Evolutionary conservation across 1,139 yeast species (phyloP).

Genomic region (Hanseniaspora sp.): DNA sequence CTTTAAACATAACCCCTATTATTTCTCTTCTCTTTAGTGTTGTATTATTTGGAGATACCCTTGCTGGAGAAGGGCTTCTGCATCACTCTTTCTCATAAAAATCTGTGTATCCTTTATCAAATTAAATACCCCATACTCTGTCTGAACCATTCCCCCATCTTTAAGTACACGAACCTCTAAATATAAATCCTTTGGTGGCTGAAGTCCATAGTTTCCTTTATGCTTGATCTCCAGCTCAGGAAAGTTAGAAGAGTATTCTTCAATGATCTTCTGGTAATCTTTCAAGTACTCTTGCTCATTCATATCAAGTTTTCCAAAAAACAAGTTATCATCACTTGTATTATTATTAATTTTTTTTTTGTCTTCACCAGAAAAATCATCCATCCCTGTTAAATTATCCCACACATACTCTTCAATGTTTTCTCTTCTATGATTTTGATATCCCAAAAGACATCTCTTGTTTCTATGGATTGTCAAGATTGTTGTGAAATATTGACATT

Average conservation of each 20-base stretch:
- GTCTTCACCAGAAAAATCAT: too few species aligned
- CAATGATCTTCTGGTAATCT: slow-evolving; percentile 57
- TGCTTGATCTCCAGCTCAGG: slow-evolving; percentile 85
- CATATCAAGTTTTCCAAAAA: slow-evolving; percentile 47
- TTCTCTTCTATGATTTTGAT: slow-evolving; percentile 60
- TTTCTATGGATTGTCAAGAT: slow-evolving; percentile 73
- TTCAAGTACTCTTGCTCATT: slow-evolving; percentile 71
- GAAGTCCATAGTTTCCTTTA: slow-evolving; percentile 36
- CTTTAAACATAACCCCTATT: too few species aligned
- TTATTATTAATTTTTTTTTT: slow-evolving; percentile 20
- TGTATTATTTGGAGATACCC: slow-evolving; percentile 60
- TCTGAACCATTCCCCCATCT: slow-evolving; percentile 94
- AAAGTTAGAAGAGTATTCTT: slow-evolving; percentile 64
- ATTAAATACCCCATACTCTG: slow-evolving; percentile 93
- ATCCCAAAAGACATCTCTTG: slow-evolving; percentile 78
- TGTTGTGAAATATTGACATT: slow-evolving; percentile 72
- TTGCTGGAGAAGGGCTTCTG: slow-evolving; percentile 84
- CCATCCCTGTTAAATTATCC: slow-evolving; percentile 30
- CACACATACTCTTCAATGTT: slow-evolving; percentile 62
- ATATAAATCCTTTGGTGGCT: slow-evolving; percentile 83
- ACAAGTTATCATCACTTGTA: slow-evolving; percentile 30
- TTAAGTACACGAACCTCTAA: slow-evolving; percentile 86
- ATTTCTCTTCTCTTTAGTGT: slow-evolving; percentile 34
- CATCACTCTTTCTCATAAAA: slow-evolving; percentile 81
- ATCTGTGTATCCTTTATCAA: slow-evolving; percentile 92